Evolutionary conservation across 1,284 basidiomycete species (phyloP), one percentile per base, ranked within the genome.

Genomic region (Ustilago shanxiensis): DNA sequence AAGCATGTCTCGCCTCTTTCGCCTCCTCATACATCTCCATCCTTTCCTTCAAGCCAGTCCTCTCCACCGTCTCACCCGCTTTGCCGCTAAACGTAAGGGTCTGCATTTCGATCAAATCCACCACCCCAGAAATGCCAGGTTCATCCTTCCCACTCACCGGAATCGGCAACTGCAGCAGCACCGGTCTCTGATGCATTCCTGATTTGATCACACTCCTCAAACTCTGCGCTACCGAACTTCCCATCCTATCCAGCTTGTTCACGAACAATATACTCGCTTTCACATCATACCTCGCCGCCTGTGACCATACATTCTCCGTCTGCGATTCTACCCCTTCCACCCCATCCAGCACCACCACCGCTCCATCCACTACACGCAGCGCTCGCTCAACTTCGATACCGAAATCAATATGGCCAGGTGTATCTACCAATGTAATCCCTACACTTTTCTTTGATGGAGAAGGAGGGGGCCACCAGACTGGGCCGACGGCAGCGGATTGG

Each of bases 361-460:
- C 93, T 66, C 94, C 94, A 80, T 95, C 94, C 1, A 95, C 91
- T 10, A 95, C 92, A 18, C 94, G 90, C 81, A 94, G 93, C 14
- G 94, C 93, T 78, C 93, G 92, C 86, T 95, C 94, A 11, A 95
- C 94, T 81, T 95, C 94, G 92, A 95, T 95, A 2, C 93, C 94
- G 87, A 95, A 95, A 86, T 95, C 94, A 8, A 93, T 93, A 86
- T 95, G 94, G 18, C 94, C 94, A 8, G 94, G 94, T 6, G 94
- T 95, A 82, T 95, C 94, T 55, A 95, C 92, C 41, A 95, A 89
- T 79, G 95, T 95, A 86, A 93, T 93, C 0, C 79, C 77, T 0
- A 73, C 72, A 3, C 89, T 90, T 90, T 70, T 90, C 85, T 82
- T 91, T 90, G 10, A 18, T 56, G 24, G 56, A 35, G 20, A 2